These are phyloP conservation scores for Pleurotus platypus DNA, from an alignment of 768 basidiomycete species.

Conservation along the genomic window DNA sequence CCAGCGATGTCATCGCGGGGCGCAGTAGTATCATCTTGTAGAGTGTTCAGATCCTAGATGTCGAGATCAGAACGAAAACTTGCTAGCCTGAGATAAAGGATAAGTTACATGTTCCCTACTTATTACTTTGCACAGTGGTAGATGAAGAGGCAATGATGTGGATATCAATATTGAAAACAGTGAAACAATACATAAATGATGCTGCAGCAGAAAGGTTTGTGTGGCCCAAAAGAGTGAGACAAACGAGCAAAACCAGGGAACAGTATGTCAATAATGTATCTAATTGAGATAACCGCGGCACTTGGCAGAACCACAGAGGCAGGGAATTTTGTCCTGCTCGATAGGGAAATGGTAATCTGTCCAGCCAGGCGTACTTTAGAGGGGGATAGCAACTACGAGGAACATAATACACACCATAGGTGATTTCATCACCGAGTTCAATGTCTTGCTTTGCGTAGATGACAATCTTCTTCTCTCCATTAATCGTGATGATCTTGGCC, in stretches of 20 bases:
- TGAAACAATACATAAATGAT: conserved; percentile 9
- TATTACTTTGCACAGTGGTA: background rate
- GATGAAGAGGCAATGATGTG: background rate
- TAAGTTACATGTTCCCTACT: background rate
- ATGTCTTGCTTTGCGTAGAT: conserved; percentile 98
- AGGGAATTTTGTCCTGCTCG: conserved; percentile 96
- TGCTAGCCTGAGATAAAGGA: too few relatives aligned
- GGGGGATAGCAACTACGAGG: background rate
- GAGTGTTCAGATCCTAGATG: too few relatives aligned
- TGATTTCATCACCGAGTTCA: conserved; percentile 96
- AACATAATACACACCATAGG: conserved; percentile 70
- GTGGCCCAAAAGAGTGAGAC: conserved; percentile 8
- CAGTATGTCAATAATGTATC: conserved; percentile 31
- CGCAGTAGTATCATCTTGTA: too few relatives aligned
- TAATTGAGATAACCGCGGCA: conserved; percentile 97
- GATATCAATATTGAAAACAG: conserved; percentile 7
- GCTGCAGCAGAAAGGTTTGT: conserved; percentile 6
- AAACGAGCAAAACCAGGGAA: conserved; percentile 13
- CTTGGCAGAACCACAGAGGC: conserved; percentile 84
- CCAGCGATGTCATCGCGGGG: too few relatives aligned
- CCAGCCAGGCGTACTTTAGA: background rate
- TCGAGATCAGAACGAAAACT: too few relatives aligned
- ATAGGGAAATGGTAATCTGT: conserved; percentile 98
- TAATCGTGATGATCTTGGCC: conserved; percentile 89
- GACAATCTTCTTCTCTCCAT: conserved; percentile 95